These are phyloP conservation scores for Pseudoneurospora amorphoporcata DNA, from an alignment of 495 filamentous ascomycete genomes.

Conservation along the genomic window DNA sequence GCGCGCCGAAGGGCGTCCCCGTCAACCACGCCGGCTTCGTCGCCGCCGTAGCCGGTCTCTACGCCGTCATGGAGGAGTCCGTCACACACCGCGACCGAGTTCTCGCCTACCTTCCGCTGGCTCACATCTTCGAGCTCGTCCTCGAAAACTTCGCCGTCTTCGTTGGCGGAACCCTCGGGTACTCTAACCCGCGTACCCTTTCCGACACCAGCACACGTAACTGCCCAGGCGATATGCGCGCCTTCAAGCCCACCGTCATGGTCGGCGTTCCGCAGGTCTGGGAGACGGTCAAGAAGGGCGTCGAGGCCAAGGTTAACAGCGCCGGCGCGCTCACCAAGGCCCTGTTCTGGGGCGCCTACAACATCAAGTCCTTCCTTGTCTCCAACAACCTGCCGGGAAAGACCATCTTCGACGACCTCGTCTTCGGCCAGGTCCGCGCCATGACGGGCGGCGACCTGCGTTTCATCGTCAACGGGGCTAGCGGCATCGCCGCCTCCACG, in stretches of 20 bases:
- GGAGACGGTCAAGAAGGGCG: conserved; percentile 68
- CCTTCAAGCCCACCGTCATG: conserved; percentile 70
- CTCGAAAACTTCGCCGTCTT: conserved; percentile 68
- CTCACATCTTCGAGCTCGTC: conserved; percentile 79
- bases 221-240: conserved; percentile 58
- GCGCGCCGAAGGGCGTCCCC: conserved; percentile 79
- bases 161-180: conserved; percentile 69
- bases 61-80: conserved; percentile 30
- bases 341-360: conserved; percentile 36
- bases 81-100: conserved; percentile 49
- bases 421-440: conserved; percentile 61
- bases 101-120: conserved; percentile 79
- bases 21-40: conserved; percentile 69
- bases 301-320: conserved; percentile 52
- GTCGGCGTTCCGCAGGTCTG: conserved; percentile 78
- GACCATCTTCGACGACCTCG: conserved; percentile 64
- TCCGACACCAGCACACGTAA: conserved; percentile 49
- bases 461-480: conserved; percentile 73
- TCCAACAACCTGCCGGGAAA: conserved; percentile 55
- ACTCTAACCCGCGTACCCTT: conserved; percentile 72
- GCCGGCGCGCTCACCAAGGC: conserved; percentile 18
- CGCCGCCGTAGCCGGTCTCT: conserved; percentile 44
- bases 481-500: conserved; percentile 66
- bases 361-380: conserved; percentile 47
- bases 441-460: conserved; percentile 63